Evolutionary conservation across 805 yeast genomes (phyloP), one percentile per base, ranked within the genome.

Genomic region (Metschnikowia santaceciliae): DNA sequence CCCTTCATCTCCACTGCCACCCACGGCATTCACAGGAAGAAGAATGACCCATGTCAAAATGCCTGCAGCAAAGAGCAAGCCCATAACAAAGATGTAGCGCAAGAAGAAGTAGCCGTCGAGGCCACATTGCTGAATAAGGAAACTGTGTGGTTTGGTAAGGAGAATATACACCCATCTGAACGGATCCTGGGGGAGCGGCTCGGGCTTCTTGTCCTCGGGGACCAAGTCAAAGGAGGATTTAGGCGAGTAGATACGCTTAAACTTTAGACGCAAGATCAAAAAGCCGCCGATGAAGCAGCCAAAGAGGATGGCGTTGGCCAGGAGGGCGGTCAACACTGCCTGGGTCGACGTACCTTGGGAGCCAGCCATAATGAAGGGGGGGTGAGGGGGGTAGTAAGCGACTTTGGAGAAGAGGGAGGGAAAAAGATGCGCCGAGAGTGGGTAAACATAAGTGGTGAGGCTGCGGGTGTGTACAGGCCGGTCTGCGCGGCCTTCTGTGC

Each of bases 31-130:
- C 44, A 92, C 76, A 0, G 98, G 94, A n/a, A 94, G 75, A 49
- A 92, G 71, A 46, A 92, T 77, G 6, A 86, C 83, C 76, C 80
- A 82, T 6, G 82, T 71, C 30, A 82, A 59, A 41, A 82, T 70
- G 1, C 82, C 74, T 42, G 53, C 54, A 42, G 64, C 49, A 51
- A 83, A 80, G 38, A 82, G 63, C 5, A 72, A 53, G 11, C 80
- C 71, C 55, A 89, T 71, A 35, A 86, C 61, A 46, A 80, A 76
- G 30, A 94, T 67, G 63, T 87, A 94, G 57, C 99, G 77, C 54
- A 90, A 70, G 66, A 91, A 92, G 63, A 94, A 84, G 71, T 88
- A 92, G 4, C 97, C 97, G 65, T 92, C 98, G n/a, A 92, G 65
- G 15, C 97, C 98, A 19, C 94, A 86, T 61, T 92, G 95, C 57